Evolutionary conservation across 2,329 filamentous ascomycete species (phyloP), one percentile per base, ranked within the genome.

Genomic region (Cadophora sp.): DNA sequence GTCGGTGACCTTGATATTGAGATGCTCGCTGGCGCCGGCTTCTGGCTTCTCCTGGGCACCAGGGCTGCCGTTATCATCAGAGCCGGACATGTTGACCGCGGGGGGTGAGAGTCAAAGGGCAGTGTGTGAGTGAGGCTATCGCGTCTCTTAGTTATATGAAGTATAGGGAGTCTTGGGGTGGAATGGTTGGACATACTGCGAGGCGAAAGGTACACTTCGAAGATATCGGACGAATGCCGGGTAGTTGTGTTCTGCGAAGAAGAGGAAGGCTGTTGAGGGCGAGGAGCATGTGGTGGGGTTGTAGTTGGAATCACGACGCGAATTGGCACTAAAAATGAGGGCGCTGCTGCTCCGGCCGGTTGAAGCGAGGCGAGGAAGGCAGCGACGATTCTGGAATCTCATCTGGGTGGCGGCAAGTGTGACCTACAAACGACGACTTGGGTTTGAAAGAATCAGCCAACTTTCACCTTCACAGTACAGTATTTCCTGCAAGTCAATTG

Each of bases 1-100:
- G 76, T 99, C 96, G 0, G 96, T 98, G 16, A 99, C 96, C 81
- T 99, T 99, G 83, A 99, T 98, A 83, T 99, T 99, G 5, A 99
- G 85, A 81, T 99, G 96, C 82, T 98, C 95, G 34, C 84, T 84
- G 27, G 84, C 73, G 69, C 62, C 72, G 16, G 65, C 73, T 59
- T 77, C 77, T 19, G 76, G 70, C 72, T 77, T 78, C 68, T 77
- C 75, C 22, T 67, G 69, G 51, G 79, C 80, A 64, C 77, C 76
- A 65, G 83, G 83, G 75, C 81, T 81, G 72, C 83, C 83, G 71
- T 83, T 83, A 68, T 87, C 75, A 70, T 83, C 82, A 55, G 73
- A 71, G 50, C 69, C 74, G 60, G 77, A 76, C 76, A 79, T 78
- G 29, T 66, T 76, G 68, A 51, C 40, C 22, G 50, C 3, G 58